These are phyloP conservation scores for Pseudonitzschia pungens DNA, from an alignment of 108 stramenopile genomes.

Conservation along the genomic window DNA sequence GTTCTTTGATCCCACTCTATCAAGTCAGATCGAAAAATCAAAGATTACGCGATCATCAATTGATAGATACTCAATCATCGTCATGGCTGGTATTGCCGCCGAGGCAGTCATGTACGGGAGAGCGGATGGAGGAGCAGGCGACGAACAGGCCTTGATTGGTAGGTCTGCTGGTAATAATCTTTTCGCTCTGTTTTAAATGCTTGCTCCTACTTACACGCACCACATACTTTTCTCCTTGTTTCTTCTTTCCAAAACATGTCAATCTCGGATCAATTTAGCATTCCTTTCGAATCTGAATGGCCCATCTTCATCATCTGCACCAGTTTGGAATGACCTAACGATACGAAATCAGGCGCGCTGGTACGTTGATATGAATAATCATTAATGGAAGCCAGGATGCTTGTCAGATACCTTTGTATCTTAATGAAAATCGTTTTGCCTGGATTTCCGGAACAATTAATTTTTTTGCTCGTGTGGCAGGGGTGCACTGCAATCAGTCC, in stretches of 20 bases:
- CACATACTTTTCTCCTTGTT: background rate
- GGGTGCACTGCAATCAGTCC: constrained; percentile 77
- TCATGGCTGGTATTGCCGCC: constrained; percentile 94
- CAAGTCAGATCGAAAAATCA: constrained; percentile 57
- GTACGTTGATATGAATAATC: constrained; percentile 10
- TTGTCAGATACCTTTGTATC: no score
- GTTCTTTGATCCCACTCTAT: constrained; percentile 85
- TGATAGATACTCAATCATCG: constrained; percentile 89
- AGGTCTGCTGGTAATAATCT: background rate
- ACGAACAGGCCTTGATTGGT: constrained; percentile 85
- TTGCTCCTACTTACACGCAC: background rate
- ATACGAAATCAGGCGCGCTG: constrained; percentile 88
- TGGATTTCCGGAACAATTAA: no score
- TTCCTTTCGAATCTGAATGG: constrained; percentile 36
- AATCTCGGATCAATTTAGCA: background rate
- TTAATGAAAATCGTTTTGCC: no score
- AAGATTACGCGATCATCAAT: constrained; percentile 74
- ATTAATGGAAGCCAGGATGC: background rate
- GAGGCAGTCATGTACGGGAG: constrained; percentile 81
- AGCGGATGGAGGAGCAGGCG: constrained; percentile 91
- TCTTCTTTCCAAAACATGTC: background rate
- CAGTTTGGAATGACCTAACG: constrained; percentile 54
- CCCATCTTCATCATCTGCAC: constrained; percentile 15
- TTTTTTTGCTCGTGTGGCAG: background rate
- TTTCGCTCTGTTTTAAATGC: background rate